phyloP scores from a whole-genome alignment of 768 basidiomycete genomes.

The Serpula lacrymans region DNA sequence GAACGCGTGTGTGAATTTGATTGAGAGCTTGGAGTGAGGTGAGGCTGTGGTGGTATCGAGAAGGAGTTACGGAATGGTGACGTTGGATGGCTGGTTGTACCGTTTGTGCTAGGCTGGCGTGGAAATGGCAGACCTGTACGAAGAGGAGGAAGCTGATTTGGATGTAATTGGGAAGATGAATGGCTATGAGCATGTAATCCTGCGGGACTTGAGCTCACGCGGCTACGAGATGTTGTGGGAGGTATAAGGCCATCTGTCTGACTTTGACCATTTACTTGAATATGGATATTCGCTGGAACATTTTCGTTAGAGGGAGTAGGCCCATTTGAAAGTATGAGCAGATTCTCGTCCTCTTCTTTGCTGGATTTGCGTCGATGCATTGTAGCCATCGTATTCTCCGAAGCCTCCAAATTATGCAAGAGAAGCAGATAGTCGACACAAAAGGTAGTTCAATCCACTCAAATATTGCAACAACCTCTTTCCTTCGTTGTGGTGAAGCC shows the following conservation, averaged over 20 bases:
- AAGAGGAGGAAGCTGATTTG: conserved; percentile 16
- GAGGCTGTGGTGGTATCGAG: conserved; percentile 7
- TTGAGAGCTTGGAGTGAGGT: neutral
- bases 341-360: conserved; percentile 35
- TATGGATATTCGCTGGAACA: too few species aligned
- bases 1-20: neutral
- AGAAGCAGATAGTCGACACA: too few species aligned
- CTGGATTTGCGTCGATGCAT: conserved; percentile 46
- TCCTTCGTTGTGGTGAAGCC: too few species aligned
- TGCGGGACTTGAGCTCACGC: conserved; percentile 20
- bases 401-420: neutral
- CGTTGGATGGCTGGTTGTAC: conserved; percentile 22
- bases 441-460: too few species aligned
- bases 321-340: conserved; percentile 8
- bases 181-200: conserved; percentile 7
- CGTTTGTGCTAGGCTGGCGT: conserved; percentile 13
- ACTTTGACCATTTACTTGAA: conserved; percentile 18
- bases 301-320: conserved; percentile 8
- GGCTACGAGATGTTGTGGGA: conserved; percentile 9
- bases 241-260: conserved; percentile 10
- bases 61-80: conserved; percentile 31
- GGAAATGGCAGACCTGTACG: conserved; percentile 20
- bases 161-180: conserved; percentile 5
- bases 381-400: conserved; percentile 1
- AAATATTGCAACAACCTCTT: too few species aligned